phyloP scores from a whole-genome alignment of 257 asterid genomes.

The Nicotiana paniculata region DNA sequence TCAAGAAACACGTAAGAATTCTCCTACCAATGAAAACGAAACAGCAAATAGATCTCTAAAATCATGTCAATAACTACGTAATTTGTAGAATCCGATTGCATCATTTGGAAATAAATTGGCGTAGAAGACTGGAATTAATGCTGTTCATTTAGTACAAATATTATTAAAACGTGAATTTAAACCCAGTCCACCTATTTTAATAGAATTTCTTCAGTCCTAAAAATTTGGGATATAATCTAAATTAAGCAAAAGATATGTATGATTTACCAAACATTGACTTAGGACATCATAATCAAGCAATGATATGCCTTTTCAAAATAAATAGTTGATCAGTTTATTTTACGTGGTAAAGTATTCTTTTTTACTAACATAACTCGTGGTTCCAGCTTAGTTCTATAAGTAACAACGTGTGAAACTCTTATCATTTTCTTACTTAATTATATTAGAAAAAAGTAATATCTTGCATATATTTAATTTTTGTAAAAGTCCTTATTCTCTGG shows the following conservation, averaged over 20 bases:
- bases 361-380: too few species aligned
- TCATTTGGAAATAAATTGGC: background rate
- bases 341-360: too few species aligned
- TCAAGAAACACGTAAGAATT: background rate
- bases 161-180: background rate
- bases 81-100: background rate
- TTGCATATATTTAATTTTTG: too few species aligned
- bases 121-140: background rate
- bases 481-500: too few species aligned
- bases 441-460: too few species aligned
- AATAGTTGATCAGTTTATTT: background rate
- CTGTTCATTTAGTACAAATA: background rate
- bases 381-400: too few species aligned
- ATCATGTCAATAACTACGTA: background rate
- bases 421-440: too few species aligned
- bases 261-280: background rate
- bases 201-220: background rate
- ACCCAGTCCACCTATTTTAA: background rate
- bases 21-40: constrained; percentile 7
- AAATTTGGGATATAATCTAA: background rate
- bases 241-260: background rate
- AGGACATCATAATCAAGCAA: background rate
- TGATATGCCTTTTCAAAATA: background rate
- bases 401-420: too few species aligned
- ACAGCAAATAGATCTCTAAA: background rate